Conservation (phyloP, 768 basidiomycete genomes). For the Epithele typhae region DNA sequence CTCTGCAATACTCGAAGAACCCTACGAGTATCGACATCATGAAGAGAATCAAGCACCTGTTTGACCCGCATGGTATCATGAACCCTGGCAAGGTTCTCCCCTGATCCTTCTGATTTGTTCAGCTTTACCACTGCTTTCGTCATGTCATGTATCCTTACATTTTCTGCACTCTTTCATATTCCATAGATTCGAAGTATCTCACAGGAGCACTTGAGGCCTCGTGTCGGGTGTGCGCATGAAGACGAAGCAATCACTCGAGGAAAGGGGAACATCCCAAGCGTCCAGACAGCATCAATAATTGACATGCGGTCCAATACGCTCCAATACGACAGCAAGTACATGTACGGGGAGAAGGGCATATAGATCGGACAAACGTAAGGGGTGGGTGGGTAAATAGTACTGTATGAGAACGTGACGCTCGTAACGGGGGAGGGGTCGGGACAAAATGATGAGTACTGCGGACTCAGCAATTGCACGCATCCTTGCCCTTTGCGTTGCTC, state of each 20-base stretch:
- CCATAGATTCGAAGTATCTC: too few relatives aligned
- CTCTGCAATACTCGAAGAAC: conserved; percentile 83
- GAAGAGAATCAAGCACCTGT: conserved; percentile 83
- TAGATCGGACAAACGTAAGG: conserved; percentile 20
- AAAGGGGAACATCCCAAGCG: neutral
- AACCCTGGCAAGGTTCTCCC: conserved; percentile 82
- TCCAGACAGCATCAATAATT: conserved; percentile 13
- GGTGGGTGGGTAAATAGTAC: conserved; percentile 18
- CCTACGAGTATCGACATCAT: conserved; percentile 79
- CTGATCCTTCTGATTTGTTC: conserved; percentile 1
- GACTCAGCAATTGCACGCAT: conserved; percentile 77
- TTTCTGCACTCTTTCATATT: too few relatives aligned
- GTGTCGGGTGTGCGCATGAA: too few relatives aligned
- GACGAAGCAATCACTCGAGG: neutral
- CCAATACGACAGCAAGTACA: conserved; percentile 19
- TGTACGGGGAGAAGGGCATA: conserved; percentile 18
- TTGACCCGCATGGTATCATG: conserved; percentile 91
- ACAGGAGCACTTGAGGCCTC: too few relatives aligned
- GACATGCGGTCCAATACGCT: conserved; percentile 17
- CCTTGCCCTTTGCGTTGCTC: conserved; percentile 60
- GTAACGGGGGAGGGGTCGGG: conserved; percentile 7
- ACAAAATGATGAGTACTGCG: conserved; percentile 1
- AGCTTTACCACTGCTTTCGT: neutral
- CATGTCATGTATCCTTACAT: conserved; percentile 6
- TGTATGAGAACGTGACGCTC: conserved; percentile 17